Conservation (phyloP, 345 rosid species). For the Linum lewisii region DNA sequence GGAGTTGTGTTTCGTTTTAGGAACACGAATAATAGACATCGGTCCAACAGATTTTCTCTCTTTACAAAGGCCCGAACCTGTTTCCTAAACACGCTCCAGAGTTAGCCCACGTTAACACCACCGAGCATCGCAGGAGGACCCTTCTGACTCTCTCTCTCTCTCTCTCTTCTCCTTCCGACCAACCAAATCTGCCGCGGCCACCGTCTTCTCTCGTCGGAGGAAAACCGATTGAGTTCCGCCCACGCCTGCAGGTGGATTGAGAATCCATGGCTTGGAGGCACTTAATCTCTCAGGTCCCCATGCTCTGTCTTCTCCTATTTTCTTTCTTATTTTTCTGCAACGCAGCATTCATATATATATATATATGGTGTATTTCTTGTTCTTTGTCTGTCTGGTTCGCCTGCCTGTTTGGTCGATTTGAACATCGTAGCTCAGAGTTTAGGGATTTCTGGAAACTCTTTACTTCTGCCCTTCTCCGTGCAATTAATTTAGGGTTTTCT, state of each 20-base stretch:
- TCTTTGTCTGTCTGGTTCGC: not conserved
- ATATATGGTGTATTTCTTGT: not conserved
- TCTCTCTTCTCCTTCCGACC: not conserved
- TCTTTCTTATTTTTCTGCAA: not conserved
- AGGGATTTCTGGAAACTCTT: constrained; percentile 14
- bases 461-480: not conserved
- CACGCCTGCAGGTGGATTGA: not conserved
- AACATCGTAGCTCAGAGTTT: not conserved
- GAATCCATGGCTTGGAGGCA: constrained; percentile 83
- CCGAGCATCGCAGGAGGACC: too few species aligned
- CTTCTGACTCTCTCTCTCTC: not conserved
- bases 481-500: not conserved
- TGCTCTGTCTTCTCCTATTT: not conserved
- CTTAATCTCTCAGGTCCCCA: constrained; percentile 59
- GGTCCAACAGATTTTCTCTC: too few species aligned
- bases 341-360: not conserved
- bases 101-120: too few species aligned
- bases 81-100: too few species aligned
- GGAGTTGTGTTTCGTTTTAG: too few species aligned
- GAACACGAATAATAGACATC: too few species aligned
- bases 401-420: not conserved
- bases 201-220: not conserved
- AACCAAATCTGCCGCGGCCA: not conserved
- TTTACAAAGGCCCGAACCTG: too few species aligned
- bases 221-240: not conserved